Evolutionary conservation across 371 early-diverging fungal species (phyloP).

Genomic region (Actinomortierella ambigua): DNA sequence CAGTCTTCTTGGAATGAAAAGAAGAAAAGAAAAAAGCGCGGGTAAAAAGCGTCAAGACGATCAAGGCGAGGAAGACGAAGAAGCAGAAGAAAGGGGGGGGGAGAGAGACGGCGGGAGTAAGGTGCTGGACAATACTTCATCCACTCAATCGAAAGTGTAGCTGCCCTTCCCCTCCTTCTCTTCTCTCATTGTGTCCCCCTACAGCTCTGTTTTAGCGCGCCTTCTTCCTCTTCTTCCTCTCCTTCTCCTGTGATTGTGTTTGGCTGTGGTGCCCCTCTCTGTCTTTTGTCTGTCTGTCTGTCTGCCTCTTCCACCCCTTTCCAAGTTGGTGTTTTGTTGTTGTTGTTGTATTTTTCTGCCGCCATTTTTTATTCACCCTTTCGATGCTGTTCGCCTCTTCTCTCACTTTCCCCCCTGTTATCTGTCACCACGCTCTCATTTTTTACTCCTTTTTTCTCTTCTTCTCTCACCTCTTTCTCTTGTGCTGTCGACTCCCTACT

Average conservation of each 20-base stretch:
- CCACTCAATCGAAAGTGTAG: no score
- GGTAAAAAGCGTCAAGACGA: no score
- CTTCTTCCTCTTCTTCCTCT: neutral
- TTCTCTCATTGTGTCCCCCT: neutral
- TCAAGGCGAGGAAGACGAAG: no score
- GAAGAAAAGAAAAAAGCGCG: no score
- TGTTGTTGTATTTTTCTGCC: neutral
- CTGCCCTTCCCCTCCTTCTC: no score
- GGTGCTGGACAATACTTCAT: no score
- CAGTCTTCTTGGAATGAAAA: no score
- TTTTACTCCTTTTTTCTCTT: neutral
- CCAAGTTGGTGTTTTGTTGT: neutral
- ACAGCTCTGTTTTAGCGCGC: neutral
- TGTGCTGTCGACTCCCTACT: conserved; percentile 1
- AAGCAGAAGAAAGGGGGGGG: no score
- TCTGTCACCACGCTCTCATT: conserved; percentile 2
- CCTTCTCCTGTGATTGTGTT: neutral
- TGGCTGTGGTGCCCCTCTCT: neutral
- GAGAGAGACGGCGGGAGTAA: no score
- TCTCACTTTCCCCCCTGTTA: neutral
- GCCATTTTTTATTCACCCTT: neutral
- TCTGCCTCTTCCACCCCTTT: neutral
- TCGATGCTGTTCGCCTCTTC: neutral
- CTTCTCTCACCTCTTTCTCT: neutral
- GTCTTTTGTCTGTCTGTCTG: neutral